Evolutionary conservation across 2,329 filamentous ascomycete genomes (phyloP), one percentile per base, ranked within the genome.

Genomic region (Pezicula neosporulosa): DNA sequence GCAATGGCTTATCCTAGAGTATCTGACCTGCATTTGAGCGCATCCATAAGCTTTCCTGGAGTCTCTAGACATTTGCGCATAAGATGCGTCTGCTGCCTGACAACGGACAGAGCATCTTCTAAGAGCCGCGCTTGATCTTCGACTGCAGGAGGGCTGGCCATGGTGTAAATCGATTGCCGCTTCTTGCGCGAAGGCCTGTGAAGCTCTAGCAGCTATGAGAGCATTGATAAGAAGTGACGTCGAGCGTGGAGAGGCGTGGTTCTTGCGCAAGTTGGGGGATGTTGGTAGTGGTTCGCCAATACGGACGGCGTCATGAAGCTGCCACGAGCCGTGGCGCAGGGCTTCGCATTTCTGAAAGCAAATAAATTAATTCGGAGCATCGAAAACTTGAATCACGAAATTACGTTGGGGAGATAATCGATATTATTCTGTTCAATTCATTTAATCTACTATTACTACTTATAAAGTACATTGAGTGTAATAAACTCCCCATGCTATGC

Each of bases 21-120:
- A 49, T 77, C 87, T 65, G 82, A 97, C 94, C 92, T 96, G 89
- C 93, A 97, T 77, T 99, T 99, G 66, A 99, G 83, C 64, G 94
- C 94, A 78, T 99, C 94, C 94, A 99, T 99, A 60, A 99, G 85
- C 81, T 99, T 99, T 59, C 94, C 93, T 6, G 94, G 92, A 9
- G 90, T 95, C 70, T 99, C 95, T 55, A 99, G 81, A 66, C 92
- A 97, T 77, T 95, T 93, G 76, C 93, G 91, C 94, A 99, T 99
- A 69, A 96, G 81, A 66, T 86, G 84, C 53, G 93, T 94, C 82
- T 99, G 95, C 75, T 97, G 93, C 74, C 93, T 90, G 73, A 99
- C 95, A 48, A 96, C 93, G 56, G 89, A 84, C 72, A 97, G 78
- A 66, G 95, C 94, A 86, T 99, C 94, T 76, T 99, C 94, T 63